Evolutionary conservation across 2,329 filamentous ascomycete genomes (phyloP), one percentile per base, ranked within the genome.

Genomic region (Paraphoma chrysanthemicola): DNA sequence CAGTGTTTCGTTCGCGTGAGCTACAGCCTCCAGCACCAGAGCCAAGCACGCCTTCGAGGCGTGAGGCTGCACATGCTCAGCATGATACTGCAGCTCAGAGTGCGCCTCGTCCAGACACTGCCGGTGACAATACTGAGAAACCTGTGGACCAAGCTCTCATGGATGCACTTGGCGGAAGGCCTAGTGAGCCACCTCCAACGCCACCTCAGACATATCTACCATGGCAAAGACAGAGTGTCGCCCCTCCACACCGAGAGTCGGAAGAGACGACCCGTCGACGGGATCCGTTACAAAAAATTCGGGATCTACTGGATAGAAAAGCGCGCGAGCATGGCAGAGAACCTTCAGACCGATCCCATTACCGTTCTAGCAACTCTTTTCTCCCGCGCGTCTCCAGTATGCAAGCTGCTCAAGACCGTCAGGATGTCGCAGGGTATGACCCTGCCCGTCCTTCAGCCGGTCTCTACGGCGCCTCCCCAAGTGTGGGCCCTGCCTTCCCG

Each of bases 281-380:
- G 36, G 67, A 70, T 48, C 67, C 67, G 28, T 56, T 75, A 30
- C 60, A 64, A 39, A 68, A 63, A 51, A 68, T 72, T 6, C 53
- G 68, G 11, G 67, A 68, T 10, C 54, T 70, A 41, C 62, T 74
- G 18, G 69, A 68, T 23, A 64, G 61, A 16, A 74, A 70, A 49
- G 63, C 66, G 6, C 60, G 59, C 33, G 66, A 68, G 36, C 53
- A 60, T 45, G 65, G 67, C 16, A 52, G 64, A 44, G 53, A 55
- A n/a, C 53, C 53, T n/a, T 44, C 60, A 11, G 64, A 68, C 9
- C 65, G 64, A 38, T 53, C 64, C 41, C 59, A 61, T 10, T 60
- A 66, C 11, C 46, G 48, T 11, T 53, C 39, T n/a, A 23, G 48
- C 18, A 36, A 51, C 48, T 31, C 51, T 14, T 36, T 38, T 18